Conservation (phyloP, 2,329 filamentous ascomycete species). For the Truncatella angustata region DNA sequence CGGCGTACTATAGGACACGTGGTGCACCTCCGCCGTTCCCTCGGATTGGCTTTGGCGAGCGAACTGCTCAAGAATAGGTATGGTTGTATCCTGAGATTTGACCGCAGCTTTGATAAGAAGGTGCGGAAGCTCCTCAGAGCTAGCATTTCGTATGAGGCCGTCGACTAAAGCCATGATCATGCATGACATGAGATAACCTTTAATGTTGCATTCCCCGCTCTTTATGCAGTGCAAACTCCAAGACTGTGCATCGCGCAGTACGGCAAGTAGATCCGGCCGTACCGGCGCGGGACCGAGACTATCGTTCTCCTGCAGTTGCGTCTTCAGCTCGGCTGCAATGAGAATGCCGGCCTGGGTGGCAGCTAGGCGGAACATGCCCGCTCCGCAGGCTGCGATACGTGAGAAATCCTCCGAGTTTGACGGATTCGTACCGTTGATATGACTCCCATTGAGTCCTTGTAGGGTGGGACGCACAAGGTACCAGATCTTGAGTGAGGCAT, state of each 20-base stretch:
- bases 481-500: slow-evolving; percentile 48
- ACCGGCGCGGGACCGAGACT: slow-evolving; percentile 31
- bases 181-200: background rate
- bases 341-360: slow-evolving; percentile 33
- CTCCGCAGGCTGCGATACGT: slow-evolving; percentile 36
- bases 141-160: background rate
- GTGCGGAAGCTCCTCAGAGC: background rate
- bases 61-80: slow-evolving; percentile 2
- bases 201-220: slow-evolving; percentile 16
- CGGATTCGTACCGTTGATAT: background rate
- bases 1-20: background rate
- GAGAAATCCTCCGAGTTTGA: slow-evolving; percentile 26
- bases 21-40: background rate
- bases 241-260: slow-evolving; percentile 37
- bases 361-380: slow-evolving; percentile 39
- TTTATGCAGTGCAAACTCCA: slow-evolving; percentile 41
- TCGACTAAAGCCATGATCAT: background rate
- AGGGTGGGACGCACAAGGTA: slow-evolving; percentile 31
- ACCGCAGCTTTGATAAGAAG: background rate
- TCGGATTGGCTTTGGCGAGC: background rate
- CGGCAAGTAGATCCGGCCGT: slow-evolving; percentile 39
- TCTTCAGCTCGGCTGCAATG: slow-evolving; percentile 38
- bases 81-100: background rate
- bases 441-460: too few species aligned
- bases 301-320: slow-evolving; percentile 39